Percentiles rank a stretch among this genome's conserved stretches.
phyloP scores from a whole-genome alignment of 192 early-diverging fungal genomes.

The Coemansia biformis region DNA sequence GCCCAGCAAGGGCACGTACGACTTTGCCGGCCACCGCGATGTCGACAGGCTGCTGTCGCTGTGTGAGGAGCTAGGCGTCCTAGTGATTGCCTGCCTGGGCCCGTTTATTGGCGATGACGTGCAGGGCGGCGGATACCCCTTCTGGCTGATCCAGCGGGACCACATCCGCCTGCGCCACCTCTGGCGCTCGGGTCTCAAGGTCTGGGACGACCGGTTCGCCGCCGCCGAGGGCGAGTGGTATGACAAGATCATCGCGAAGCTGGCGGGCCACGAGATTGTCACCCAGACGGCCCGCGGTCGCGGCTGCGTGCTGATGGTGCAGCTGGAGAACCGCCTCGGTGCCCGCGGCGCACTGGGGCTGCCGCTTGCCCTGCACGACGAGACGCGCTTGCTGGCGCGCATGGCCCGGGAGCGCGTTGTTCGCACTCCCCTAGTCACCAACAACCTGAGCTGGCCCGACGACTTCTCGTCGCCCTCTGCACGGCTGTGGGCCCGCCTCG shows the following conservation, averaged over 20 bases:
- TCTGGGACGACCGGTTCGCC: constrained; percentile 65
- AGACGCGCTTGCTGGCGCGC: constrained; percentile 71
- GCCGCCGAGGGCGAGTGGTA: constrained; percentile 72
- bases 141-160: constrained; percentile 73
- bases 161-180: constrained; percentile 70
- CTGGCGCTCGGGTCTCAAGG: constrained; percentile 58
- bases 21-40: constrained; percentile 69
- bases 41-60: constrained; percentile 65
- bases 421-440: constrained; percentile 79
- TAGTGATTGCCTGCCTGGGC: constrained; percentile 77
- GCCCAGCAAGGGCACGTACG: constrained; percentile 64
- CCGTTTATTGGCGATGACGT: constrained; percentile 81
- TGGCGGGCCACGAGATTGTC: constrained; percentile 75
- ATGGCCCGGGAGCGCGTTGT: constrained; percentile 70
- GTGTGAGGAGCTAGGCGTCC: constrained; percentile 68
- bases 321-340: constrained; percentile 79
- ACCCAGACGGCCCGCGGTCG: constrained; percentile 42
- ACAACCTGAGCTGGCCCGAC: constrained; percentile 54
- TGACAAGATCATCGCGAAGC: constrained; percentile 64
- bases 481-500: constrained; percentile 15
- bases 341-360: constrained; percentile 52
- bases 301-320: constrained; percentile 72
- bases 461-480: constrained; percentile 27
- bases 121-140: constrained; percentile 67
- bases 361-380: constrained; percentile 74